Conservation (phyloP, 805 yeast species). For the Suhomyces sp. region DNA sequence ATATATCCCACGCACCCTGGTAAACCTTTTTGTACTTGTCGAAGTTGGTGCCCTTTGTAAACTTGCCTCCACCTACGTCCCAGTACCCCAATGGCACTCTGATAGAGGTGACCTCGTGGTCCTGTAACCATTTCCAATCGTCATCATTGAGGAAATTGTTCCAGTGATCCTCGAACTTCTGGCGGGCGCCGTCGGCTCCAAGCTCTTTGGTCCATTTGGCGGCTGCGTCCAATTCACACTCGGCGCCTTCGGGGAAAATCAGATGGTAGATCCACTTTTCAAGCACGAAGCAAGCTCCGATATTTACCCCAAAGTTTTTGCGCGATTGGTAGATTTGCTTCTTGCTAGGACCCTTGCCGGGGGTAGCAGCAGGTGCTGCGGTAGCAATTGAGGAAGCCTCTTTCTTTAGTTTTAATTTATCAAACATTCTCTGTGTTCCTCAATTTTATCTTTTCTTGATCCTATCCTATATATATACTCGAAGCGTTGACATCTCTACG, state of each 20-base stretch:
- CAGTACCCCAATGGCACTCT: slow-evolving; percentile 92
- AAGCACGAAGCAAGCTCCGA: slow-evolving; percentile 76
- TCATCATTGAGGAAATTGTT: slow-evolving; percentile 52
- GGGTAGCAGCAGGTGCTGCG: slow-evolving; percentile 34
- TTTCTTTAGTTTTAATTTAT: slow-evolving; percentile 31
- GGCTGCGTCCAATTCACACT: slow-evolving; percentile 74
- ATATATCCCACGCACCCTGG: slow-evolving; percentile 65
- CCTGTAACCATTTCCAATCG: slow-evolving; percentile 77
- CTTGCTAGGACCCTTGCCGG: slow-evolving; percentile 32
- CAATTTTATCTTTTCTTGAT: too few species aligned
- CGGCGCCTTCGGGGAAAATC: slow-evolving; percentile 56
- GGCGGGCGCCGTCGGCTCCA: slow-evolving; percentile 54
- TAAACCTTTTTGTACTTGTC: slow-evolving; percentile 44
- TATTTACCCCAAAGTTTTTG: slow-evolving; percentile 75
- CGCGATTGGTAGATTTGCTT: slow-evolving; percentile 57
- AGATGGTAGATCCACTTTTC: slow-evolving; percentile 76
- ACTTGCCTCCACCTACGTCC: slow-evolving; percentile 68
- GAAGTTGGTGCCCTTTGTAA: slow-evolving; percentile 61
- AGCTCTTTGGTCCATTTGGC: slow-evolving; percentile 42
- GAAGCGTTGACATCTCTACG: not conserved
- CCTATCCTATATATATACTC: not conserved
- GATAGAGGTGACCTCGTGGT: slow-evolving; percentile 70
- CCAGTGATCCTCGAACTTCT: slow-evolving; percentile 65
- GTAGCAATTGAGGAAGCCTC: slow-evolving; percentile 20
- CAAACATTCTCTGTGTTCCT: slow-evolving; percentile 21